phyloP scores from a whole-genome alignment of 257 asterid species.

The Solanum dulcamara region DNA sequence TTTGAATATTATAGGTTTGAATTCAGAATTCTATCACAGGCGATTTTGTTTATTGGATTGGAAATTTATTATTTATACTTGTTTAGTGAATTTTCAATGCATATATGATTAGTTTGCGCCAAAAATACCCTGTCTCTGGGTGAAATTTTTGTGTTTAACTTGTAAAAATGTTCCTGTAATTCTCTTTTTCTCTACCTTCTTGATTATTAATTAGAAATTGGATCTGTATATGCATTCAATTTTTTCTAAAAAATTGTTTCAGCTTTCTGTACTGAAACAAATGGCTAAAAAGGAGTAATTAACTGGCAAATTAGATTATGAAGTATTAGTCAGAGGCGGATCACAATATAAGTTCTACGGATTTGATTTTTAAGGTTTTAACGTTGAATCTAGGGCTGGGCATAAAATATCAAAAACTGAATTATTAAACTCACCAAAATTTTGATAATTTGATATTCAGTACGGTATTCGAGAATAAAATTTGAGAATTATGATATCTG shows the following conservation, averaged over 20 bases:
- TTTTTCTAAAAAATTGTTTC: background rate
- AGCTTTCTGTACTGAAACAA: background rate
- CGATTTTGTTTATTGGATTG: background rate
- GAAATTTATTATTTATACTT: background rate
- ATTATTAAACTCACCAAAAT: background rate
- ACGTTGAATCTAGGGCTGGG: background rate
- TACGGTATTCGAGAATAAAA: background rate
- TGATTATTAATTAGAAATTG: too few relatives aligned
- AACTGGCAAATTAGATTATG: background rate
- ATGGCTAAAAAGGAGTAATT: too few relatives aligned
- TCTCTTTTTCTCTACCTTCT: background rate
- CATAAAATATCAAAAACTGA: background rate
- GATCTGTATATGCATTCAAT: background rate
- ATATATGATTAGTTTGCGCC: background rate
- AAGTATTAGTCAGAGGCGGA: background rate
- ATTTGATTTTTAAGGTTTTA: too few relatives aligned
- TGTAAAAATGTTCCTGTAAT: background rate
- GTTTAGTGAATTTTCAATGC: background rate
- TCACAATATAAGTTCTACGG: too few relatives aligned
- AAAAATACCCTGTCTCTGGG: background rate
- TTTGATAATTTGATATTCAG: background rate
- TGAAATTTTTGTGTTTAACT: background rate
- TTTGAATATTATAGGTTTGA: background rate
- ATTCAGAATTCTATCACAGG: background rate
- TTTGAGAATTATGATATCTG: background rate